These are phyloP conservation scores for Onygena corvina DNA, from an alignment of 2,329 filamentous ascomycete species.

Conservation along the genomic window DNA sequence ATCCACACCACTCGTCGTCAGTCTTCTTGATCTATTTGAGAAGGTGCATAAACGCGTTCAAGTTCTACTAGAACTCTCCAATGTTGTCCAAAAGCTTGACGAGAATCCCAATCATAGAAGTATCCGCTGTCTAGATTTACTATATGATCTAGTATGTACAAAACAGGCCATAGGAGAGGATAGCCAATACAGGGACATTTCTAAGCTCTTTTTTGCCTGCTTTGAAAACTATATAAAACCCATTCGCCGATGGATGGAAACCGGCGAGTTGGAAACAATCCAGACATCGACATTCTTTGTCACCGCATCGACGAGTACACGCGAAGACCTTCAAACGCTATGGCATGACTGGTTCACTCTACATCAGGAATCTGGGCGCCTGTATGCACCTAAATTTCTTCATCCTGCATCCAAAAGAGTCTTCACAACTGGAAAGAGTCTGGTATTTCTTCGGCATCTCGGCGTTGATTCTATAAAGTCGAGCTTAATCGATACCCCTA, in stretches of 20 bases:
- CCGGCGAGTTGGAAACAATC: slow-evolving; percentile 53
- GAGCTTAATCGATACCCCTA: slow-evolving; percentile 26
- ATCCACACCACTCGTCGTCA: slow-evolving; percentile 47
- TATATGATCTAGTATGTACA: slow-evolving; percentile 58
- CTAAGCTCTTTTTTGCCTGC: slow-evolving; percentile 63
- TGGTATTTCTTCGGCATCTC: slow-evolving; percentile 67
- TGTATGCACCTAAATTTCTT: slow-evolving; percentile 65
- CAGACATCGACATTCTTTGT: slow-evolving; percentile 64
- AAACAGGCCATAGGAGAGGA: slow-evolving; percentile 59
- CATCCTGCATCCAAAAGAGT: slow-evolving; percentile 57
- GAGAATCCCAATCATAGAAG: slow-evolving; percentile 36
- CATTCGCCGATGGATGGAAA: slow-evolving; percentile 72
- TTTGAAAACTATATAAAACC: slow-evolving; percentile 72
- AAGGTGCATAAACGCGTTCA: slow-evolving; percentile 45
- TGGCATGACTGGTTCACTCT: slow-evolving; percentile 69
- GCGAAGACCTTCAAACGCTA: slow-evolving; percentile 48
- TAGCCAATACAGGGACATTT: slow-evolving; percentile 50
- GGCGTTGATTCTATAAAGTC: slow-evolving; percentile 32
- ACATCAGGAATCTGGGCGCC: slow-evolving; percentile 42
- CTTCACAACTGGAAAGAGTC: slow-evolving; percentile 78
- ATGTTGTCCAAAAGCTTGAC: slow-evolving; percentile 49
- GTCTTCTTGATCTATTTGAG: slow-evolving; percentile 50
- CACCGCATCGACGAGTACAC: slow-evolving; percentile 43
- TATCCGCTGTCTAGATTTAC: slow-evolving; percentile 64
- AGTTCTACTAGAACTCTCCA: slow-evolving; percentile 49